A percentile compares a stretch with the other conserved stretches of the same genome.
phyloP scores from a whole-genome alignment of 768 basidiomycete genomes.

The Mycena rebaudengoi region DNA sequence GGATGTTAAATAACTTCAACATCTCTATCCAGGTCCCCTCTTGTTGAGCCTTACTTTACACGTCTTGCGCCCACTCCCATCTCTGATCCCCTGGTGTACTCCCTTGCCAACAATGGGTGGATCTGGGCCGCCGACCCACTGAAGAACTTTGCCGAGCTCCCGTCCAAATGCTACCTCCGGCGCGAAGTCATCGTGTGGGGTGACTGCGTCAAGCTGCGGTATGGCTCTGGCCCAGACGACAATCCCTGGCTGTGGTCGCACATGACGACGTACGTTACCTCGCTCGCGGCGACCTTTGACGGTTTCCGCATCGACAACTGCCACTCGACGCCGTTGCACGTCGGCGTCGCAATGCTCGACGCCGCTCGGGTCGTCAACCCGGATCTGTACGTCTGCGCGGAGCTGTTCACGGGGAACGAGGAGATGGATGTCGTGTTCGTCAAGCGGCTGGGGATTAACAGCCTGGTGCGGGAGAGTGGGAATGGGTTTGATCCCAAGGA shows the following conservation, averaged over 20 bases:
- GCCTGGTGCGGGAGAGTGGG: slow-evolving; percentile 92
- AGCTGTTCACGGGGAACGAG: slow-evolving; percentile 95
- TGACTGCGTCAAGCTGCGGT: slow-evolving; percentile 98
- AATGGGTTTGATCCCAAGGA: slow-evolving; percentile 93
- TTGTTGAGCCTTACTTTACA: slow-evolving; percentile 95
- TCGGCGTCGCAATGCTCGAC: slow-evolving; percentile 96
- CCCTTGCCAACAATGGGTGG: slow-evolving; percentile 98
- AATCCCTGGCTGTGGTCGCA: slow-evolving; percentile 97
- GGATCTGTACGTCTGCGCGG: slow-evolving; percentile 95
- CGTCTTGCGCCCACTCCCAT: slow-evolving; percentile 61
- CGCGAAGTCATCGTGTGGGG: slow-evolving; percentile 98
- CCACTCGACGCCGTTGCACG: slow-evolving; percentile 95
- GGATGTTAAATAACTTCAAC: slow-evolving; percentile 10
- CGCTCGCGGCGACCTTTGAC: slow-evolving; percentile 85
- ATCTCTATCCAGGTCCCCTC: slow-evolving; percentile 64
- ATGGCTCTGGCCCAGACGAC: slow-evolving; percentile 78
- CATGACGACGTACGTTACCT: slow-evolving; percentile 85
- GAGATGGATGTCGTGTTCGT: slow-evolving; percentile 94
- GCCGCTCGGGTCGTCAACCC: slow-evolving; percentile 89
- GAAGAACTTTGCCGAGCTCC: slow-evolving; percentile 90
- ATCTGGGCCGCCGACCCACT: slow-evolving; percentile 97
- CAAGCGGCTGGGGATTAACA: slow-evolving; percentile 91
- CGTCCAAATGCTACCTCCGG: slow-evolving; percentile 94
- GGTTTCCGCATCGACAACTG: slow-evolving; percentile 99
- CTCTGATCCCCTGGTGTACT: slow-evolving; percentile 66